These are phyloP conservation scores for Neurospora sp. DNA, from an alignment of 495 filamentous ascomycete species.

Conservation along the genomic window DNA sequence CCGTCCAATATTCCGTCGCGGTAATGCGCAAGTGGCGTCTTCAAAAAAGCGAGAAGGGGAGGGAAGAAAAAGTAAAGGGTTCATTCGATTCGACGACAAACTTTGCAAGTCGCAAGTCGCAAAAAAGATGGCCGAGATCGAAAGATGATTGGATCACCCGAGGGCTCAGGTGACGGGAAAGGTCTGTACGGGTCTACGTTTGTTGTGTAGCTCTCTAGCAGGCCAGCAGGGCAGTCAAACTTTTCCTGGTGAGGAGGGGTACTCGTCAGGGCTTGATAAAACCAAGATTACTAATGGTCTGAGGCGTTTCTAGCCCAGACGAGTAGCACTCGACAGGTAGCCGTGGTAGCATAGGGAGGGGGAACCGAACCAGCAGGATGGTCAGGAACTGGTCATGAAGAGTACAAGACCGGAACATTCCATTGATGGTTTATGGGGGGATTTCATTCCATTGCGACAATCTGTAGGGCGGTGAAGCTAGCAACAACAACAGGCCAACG, in stretches of 20 bases:
- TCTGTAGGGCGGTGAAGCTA: background rate
- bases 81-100: background rate
- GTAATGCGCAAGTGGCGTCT: background rate
- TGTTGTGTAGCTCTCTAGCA: background rate
- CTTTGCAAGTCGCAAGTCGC: background rate
- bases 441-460: background rate
- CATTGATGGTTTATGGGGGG: no score
- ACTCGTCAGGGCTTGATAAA: no score
- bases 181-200: background rate
- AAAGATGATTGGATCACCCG: background rate
- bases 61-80: background rate
- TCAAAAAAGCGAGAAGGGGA: background rate
- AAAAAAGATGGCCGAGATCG: background rate
- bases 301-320: no score
- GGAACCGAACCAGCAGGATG: background rate
- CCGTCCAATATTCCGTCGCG: background rate
- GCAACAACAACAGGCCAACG: background rate
- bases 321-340: background rate
- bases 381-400: background rate
- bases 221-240: background rate
- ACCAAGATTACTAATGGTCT: no score
- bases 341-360: background rate
- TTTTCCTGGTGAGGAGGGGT: background rate
- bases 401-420: no score
- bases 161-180: background rate